A percentile compares a stretch with the other conserved stretches of the same genome.
Evolutionary conservation across 2,329 filamentous ascomycete species (phyloP).

Genomic region (Daldinia sp.): DNA sequence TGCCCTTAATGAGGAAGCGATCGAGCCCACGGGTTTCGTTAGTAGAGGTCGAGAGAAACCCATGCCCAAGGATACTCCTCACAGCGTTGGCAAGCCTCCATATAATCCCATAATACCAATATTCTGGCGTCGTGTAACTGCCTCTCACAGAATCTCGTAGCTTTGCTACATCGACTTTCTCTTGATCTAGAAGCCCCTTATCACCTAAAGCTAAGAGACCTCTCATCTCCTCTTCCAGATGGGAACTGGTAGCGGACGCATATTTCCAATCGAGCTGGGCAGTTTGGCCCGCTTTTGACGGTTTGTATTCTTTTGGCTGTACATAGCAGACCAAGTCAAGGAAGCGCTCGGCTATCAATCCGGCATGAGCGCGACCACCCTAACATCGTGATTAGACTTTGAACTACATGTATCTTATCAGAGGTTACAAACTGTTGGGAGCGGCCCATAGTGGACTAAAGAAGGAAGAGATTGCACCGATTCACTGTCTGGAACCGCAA

Average conservation of each 20-base stretch:
- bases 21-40: conserved; percentile 24
- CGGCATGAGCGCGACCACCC: conserved; percentile 63
- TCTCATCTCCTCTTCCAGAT: conserved; percentile 35
- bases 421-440: conserved; percentile 59
- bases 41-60: conserved; percentile 21
- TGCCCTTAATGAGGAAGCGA: conserved; percentile 8
- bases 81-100: conserved; percentile 39
- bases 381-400: conserved; percentile 44
- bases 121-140: conserved; percentile 41
- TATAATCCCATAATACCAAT: conserved; percentile 42
- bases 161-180: neutral
- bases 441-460: conserved; percentile 63
- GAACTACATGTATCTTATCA: neutral
- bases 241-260: conserved; percentile 54
- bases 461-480: conserved; percentile 57
- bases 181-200: conserved; percentile 1
- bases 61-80: conserved; percentile 30
- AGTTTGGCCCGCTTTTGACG: conserved; percentile 54
- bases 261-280: conserved; percentile 59
- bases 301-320: conserved; percentile 64
- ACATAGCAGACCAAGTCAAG: conserved; percentile 63
- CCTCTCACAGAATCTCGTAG: conserved; percentile 1
- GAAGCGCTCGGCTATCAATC: conserved; percentile 64
- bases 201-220: conserved; percentile 21
- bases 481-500: conserved; percentile 61